A percentile compares a stretch with the other conserved stretches of the same genome.
Evolutionary conservation across 2,329 filamentous ascomycete species (phyloP).

Genomic region (Xylaria sp.): DNA sequence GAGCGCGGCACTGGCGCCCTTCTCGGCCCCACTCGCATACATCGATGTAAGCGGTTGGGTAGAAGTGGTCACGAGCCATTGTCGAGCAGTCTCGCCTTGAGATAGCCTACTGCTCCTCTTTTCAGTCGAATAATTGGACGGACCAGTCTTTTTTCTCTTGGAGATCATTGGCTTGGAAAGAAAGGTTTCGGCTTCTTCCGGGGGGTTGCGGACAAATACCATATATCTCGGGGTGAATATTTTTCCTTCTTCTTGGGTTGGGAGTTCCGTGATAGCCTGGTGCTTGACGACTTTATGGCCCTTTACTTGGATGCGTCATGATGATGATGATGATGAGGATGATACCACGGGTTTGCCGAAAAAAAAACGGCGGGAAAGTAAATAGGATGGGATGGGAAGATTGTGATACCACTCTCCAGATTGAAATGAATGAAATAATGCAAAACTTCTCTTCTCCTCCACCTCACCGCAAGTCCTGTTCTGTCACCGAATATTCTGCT

Average conservation of each 20-base stretch:
- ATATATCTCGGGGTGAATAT: constrained; percentile 4
- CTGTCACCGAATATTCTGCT: constrained; percentile 2
- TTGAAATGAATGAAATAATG: constrained; percentile 19
- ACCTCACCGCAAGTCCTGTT: constrained; percentile 7
- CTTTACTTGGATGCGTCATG: constrained; percentile 7
- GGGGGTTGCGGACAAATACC: neutral
- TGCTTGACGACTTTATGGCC: constrained; percentile 25
- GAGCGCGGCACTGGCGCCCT: constrained; percentile 8
- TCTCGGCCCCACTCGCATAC: constrained; percentile 18
- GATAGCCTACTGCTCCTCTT: neutral
- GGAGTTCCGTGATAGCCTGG: neutral
- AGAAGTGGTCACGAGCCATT: constrained; percentile 17
- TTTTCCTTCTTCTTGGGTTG: neutral
- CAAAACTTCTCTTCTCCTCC: constrained; percentile 9
- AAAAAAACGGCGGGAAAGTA: neutral
- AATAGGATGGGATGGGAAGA: constrained; percentile 6
- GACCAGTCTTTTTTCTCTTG: neutral
- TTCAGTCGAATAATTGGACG: neutral
- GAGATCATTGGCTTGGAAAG: constrained; percentile 14
- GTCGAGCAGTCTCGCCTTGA: constrained; percentile 13
- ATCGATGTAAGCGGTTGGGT: constrained; percentile 11
- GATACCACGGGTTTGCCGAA: constrained; percentile 16
- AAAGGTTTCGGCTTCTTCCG: constrained; percentile 3
- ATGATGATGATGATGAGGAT: neutral
- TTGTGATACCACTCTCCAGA: constrained; percentile 23